Conservation (phyloP, 176 grass and related monocot species). For the Lolium multiflorum region DNA sequence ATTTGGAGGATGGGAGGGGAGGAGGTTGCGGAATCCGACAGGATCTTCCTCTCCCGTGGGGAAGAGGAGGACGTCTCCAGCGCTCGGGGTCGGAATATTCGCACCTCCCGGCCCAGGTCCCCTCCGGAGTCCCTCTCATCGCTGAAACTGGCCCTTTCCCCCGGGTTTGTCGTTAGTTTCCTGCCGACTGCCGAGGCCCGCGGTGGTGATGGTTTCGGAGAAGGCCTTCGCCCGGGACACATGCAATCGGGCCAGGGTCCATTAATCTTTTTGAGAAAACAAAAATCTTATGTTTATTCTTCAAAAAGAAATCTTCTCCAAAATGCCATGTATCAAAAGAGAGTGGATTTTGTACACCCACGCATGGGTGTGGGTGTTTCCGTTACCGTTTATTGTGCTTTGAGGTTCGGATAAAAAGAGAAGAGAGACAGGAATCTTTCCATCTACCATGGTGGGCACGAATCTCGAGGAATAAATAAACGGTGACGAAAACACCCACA, state of each 20-base stretch:
- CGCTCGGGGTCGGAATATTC: slow-evolving; percentile 36
- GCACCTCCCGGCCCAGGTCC: neutral
- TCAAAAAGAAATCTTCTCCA: no score
- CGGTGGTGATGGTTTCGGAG: neutral
- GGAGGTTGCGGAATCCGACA: slow-evolving; percentile 57
- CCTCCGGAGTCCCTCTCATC: neutral
- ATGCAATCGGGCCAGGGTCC: neutral
- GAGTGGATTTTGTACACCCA: no score
- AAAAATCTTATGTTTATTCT: no score
- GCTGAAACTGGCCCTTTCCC: neutral
- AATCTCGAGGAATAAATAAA: no score
- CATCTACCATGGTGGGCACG: no score
- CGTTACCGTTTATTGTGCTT: no score
- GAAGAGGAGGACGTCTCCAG: slow-evolving; percentile 27
- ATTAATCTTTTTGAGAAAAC: no score
- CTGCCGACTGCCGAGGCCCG: neutral
- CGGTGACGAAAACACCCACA: no score
- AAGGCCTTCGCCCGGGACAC: neutral
- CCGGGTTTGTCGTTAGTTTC: neutral
- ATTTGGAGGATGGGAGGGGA: slow-evolving; percentile 33
- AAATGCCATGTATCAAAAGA: no score
- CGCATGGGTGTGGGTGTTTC: no score
- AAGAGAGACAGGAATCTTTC: no score
- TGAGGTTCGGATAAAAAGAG: no score
- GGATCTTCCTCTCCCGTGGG: slow-evolving; percentile 53